A percentile compares a stretch with the other conserved stretches of the same genome.
phyloP scores from a whole-genome alignment of 2,329 filamentous ascomycete species.

The Fusarium sp. region DNA sequence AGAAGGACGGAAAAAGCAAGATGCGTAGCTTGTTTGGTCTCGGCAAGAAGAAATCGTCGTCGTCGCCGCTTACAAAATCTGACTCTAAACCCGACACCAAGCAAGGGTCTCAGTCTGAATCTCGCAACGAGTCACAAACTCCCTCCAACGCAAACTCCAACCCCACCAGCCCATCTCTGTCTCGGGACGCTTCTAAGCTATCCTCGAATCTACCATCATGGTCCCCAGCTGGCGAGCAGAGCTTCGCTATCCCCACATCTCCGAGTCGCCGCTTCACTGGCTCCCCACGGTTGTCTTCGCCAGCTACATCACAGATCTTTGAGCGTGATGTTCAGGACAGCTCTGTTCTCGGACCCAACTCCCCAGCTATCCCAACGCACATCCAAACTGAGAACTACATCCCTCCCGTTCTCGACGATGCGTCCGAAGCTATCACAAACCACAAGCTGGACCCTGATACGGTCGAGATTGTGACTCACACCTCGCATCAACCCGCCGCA shows the following conservation, averaged over 20 bases:
- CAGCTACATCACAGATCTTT: conserved; percentile 85
- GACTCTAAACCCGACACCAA: conserved; percentile 30
- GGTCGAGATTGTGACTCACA: conserved; percentile 92
- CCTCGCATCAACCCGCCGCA: conserved; percentile 82
- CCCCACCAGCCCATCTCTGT: conserved; percentile 51
- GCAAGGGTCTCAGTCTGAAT: conserved; percentile 26
- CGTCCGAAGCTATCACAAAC: conserved; percentile 92
- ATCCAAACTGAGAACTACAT: conserved; percentile 96
- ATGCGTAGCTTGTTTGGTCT: conserved; percentile 71
- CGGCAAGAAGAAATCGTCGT: conserved; percentile 68
- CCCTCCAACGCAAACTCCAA: conserved; percentile 54
- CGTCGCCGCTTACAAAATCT: conserved; percentile 27
- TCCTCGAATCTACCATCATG: conserved; percentile 57
- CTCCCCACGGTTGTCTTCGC: conserved; percentile 81
- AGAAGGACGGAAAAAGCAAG: conserved; percentile 56
- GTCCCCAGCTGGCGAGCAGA: conserved; percentile 57
- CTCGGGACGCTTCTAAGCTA: conserved; percentile 54
- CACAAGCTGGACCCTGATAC: conserved; percentile 84
- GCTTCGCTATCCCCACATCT: conserved; percentile 68
- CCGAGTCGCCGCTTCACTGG: conserved; percentile 74
- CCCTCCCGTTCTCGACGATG: conserved; percentile 89
- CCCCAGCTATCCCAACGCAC: conserved; percentile 89
- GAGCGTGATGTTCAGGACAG: conserved; percentile 94
- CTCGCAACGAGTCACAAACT: conserved; percentile 37
- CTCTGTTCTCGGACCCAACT: conserved; percentile 73